Evolutionary conservation across 148 eudicot species (phyloP), one percentile per base, ranked within the genome.

Genomic region (Cornus kousa): DNA sequence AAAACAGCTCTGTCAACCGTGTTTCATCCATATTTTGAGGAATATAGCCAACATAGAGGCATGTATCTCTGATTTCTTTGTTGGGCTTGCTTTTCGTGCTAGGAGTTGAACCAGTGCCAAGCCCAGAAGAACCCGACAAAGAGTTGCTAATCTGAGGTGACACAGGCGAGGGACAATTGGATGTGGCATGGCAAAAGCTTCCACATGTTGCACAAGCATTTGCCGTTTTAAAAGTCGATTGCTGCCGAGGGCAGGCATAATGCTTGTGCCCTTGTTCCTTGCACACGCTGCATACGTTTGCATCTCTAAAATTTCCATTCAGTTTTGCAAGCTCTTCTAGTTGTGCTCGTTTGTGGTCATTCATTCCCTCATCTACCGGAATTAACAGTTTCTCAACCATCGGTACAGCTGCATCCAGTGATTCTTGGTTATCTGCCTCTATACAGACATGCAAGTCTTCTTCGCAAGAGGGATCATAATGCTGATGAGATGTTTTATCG

Each of bases 371-470:
- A 50, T 76, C 83, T 40, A 81, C 59, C 19, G 89, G 87, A 40
- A 79, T 69, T 71, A 87, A 69, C 66, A 87, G 48, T 68, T 87
- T 84, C 80, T 87, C 85, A 48, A 87, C 84, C 87, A 84, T 83
- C 24, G 22, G 33, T 11, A 68, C 85, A 16, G 89, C 87, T 73
- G 80, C 81, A 28, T 79, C 83, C 59, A 87, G 75, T 55, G 83
- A 71, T 16, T 79, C 28, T 64, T 84, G 79, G 22, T 57, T 82
- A 57, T 79, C 67, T 46, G 89, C 87, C 72, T 87, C 89, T 75
- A 87, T 79, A 31, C 2, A 33, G 33, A 87, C 89, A 77, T 87
- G 86, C 75, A 87, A 84, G 67, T 87, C 87, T 35, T 87, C 89
- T 57, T 73, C 67, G 22, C 75, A 79, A 14, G 82, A 53, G 23